These are phyloP conservation scores for Dactylellina sp. DNA, from an alignment of 2,329 filamentous ascomycete species.

Conservation along the genomic window DNA sequence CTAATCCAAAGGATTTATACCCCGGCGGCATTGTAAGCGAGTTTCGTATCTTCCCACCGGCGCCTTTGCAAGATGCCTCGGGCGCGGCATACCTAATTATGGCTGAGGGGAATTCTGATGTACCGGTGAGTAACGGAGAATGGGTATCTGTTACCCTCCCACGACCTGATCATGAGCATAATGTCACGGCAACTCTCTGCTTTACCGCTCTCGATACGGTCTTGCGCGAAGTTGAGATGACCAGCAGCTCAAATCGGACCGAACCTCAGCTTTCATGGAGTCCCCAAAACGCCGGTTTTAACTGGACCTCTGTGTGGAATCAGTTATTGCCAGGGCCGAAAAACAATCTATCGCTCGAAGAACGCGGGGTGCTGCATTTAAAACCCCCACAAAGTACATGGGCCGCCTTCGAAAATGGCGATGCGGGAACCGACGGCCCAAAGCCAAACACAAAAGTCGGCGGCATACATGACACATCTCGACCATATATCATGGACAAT, in stretches of 20 bases:
- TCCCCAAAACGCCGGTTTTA: not conserved
- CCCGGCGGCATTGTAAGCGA: constrained; percentile 10
- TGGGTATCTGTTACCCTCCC: not conserved
- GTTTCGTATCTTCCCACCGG: constrained; percentile 7
- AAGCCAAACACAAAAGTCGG: not conserved
- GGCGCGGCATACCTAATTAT: constrained; percentile 12
- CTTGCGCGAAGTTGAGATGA: not conserved
- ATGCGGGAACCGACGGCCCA: constrained; percentile 3
- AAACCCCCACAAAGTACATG: not conserved
- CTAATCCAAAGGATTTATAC: constrained; percentile 5
- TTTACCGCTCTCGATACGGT: constrained; percentile 5
- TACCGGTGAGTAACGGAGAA: constrained; percentile 4
- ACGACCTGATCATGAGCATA: not conserved
- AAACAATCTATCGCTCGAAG: not conserved
- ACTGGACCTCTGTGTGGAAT: constrained; percentile 6
- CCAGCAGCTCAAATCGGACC: constrained; percentile 1
- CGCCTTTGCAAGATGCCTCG: not conserved
- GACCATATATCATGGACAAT: constrained; percentile 7
- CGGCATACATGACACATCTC: not conserved
- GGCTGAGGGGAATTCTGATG: not conserved
- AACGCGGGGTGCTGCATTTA: constrained; percentile 2
- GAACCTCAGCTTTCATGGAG: constrained; percentile 10
- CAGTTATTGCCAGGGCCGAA: constrained; percentile 5
- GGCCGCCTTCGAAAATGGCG: not conserved
- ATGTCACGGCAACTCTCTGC: constrained; percentile 3